A percentile compares a stretch with the other conserved stretches of the same genome.
Evolutionary conservation across 768 basidiomycete genomes (phyloP).

Genomic region (Dioszegia aurantiaca): DNA sequence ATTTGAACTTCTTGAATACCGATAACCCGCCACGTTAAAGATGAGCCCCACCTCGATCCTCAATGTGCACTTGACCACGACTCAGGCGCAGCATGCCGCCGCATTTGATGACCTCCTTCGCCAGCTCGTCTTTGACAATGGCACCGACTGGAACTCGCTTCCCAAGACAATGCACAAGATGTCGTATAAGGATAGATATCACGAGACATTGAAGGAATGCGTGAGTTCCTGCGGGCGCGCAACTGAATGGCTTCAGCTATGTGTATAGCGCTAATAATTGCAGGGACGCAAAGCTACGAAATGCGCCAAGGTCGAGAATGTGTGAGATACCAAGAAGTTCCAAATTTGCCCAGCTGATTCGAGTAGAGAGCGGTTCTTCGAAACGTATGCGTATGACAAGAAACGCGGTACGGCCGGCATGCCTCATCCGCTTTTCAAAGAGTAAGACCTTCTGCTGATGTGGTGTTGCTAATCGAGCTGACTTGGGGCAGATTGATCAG

Average conservation of each 20-base stretch:
- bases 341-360: too few relatives aligned
- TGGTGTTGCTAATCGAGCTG: not conserved
- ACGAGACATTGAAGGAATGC: too few relatives aligned
- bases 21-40: not conserved
- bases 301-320: too few relatives aligned
- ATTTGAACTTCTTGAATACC: not conserved
- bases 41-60: not conserved
- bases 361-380: too few relatives aligned
- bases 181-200: not conserved
- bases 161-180: not conserved
- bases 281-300: too few relatives aligned
- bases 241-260: too few relatives aligned
- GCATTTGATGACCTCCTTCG: conserved; percentile 8
- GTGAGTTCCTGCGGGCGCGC: too few relatives aligned
- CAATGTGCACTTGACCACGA: not conserved
- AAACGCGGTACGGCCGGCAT: not conserved
- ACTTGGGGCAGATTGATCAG: not conserved
- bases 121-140: not conserved
- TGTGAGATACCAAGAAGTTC: too few relatives aligned
- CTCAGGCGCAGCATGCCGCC: conserved; percentile 5
- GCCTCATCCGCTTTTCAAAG: not conserved
- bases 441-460: not conserved
- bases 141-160: not conserved
- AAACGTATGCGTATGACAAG: too few relatives aligned
- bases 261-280: too few relatives aligned